Evolutionary conservation across 225 moss, liverwort and hornwort species (phyloP).

Genomic region (Neckera pumila): DNA sequence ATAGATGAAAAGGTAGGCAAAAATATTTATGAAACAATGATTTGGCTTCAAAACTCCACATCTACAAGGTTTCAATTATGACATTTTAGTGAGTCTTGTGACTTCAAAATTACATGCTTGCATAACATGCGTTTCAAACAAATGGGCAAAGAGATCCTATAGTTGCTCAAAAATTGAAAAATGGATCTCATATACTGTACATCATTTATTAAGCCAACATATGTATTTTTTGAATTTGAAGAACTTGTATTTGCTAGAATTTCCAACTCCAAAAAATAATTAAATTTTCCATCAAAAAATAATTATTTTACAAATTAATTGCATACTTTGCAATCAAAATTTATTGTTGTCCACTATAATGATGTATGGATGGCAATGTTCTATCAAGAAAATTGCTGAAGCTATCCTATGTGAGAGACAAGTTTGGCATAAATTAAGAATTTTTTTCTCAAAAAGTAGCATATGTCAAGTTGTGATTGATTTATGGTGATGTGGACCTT

Average conservation of each 20-base stretch:
- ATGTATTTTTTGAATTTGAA: neutral
- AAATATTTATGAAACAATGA: neutral
- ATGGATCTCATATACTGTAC: too few relatives aligned
- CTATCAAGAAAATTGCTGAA: neutral
- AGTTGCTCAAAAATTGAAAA: neutral
- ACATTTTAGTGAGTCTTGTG: rapidly evolving
- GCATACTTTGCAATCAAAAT: rapidly evolving
- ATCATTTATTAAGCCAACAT: neutral
- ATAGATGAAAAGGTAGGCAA: neutral
- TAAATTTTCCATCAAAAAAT: rapidly evolving
- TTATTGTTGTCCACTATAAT: neutral
- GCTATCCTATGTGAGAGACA: rapidly evolving
- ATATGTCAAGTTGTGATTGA: neutral
- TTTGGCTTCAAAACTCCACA: neutral
- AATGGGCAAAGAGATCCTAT: neutral
- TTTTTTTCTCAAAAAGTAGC: neutral
- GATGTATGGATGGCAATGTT: neutral
- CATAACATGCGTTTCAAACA: neutral
- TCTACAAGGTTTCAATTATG: neutral
- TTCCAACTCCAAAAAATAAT: too few relatives aligned
- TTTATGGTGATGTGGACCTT: rapidly evolving
- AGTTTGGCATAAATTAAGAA: neutral
- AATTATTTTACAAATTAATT: rapidly evolving
- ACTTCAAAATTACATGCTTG: neutral
- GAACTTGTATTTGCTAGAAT: neutral